phyloP scores from a whole-genome alignment of 768 basidiomycete species.

The Rhodotorula graminis region DNA sequence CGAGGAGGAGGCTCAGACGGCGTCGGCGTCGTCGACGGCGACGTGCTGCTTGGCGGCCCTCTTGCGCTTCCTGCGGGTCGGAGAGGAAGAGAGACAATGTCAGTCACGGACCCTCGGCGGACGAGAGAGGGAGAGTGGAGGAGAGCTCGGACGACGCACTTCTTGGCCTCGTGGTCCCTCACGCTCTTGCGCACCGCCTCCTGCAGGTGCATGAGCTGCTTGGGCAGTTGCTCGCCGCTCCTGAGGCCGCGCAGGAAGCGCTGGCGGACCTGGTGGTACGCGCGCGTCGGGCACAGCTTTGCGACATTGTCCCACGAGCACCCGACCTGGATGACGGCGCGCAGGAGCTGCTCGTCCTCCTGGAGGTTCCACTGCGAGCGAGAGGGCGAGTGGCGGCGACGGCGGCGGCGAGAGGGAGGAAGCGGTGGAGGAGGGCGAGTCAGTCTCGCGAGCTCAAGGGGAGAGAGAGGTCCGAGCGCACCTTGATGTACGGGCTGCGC shows the following conservation, averaged over 20 bases:
- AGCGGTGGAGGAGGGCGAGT: too few species aligned
- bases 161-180: conserved; percentile 13
- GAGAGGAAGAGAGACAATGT: not conserved
- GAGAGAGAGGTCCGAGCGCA: not conserved
- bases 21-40: not conserved
- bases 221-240: conserved; percentile 28
- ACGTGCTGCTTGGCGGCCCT: not conserved
- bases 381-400: not conserved
- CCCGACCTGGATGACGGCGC: conserved; percentile 40
- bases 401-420: too few species aligned
- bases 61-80: conserved; percentile 17
- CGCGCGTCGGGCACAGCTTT: conserved; percentile 39
- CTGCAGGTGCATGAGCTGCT: conserved; percentile 26
- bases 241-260: conserved; percentile 41
- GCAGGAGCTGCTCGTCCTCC: conserved; percentile 42
- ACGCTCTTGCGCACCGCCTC: conserved; percentile 15
- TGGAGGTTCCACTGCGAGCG: conserved; percentile 25
- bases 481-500: conserved; percentile 23
- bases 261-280: conserved; percentile 44
- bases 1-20: not conserved
- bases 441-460: not conserved
- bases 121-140: not conserved
- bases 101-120: not conserved
- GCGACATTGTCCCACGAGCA: conserved; percentile 44
- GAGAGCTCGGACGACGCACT: conserved; percentile 3